Base-by-base conservation (phyloP, 2,329 filamentous ascomycete species). In the Fusarium tjaetaba region DNA sequence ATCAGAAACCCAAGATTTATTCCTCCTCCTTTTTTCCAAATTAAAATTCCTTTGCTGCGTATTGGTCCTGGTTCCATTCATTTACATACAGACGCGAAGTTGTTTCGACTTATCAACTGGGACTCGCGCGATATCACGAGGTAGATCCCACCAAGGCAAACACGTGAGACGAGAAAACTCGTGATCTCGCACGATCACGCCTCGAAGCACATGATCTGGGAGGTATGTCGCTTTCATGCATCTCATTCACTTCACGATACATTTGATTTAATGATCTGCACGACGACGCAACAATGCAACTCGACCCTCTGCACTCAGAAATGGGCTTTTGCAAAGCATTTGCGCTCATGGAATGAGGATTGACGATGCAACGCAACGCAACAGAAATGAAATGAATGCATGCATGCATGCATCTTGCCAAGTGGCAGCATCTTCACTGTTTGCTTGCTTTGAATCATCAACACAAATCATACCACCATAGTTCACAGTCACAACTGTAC, bases 101-200 rank as follows among this genome's bases (percentile, higher is more conserved):
- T 59, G 66, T 68, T n/a, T n/a, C 73, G 73, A 80, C 80, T 70
- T 81, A 81, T 78, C 72, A 76, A 74, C 66, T 39, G 70, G 68
- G 70, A 72, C 78, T 72, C 74, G 75, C 83, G 83, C 84, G 83
- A 85, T 84, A 85, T 85, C 84, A 85, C 84, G 84, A 85, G 84
- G 83, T 85, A 81, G 80, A 81, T 82, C 82, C 82, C 82, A 79
- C 80, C 81, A 81, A 53, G 16, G 34, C 34, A 55, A 83, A 83
- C 83, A 85, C 83, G 83, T 85, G 83, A 84, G 82, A 78, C 75
- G 75, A 80, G 51, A 83, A 83, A 83, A 83, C 83, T 84, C 83
- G 83, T 85, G 83, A 85, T 85, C 81, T 83, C 79, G 74, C 73
- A 75, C 56, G 56, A 59, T 59, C 56, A 59, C 69, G 76, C 74